Evolutionary conservation across 108 stramenopile species (phyloP).

Genomic region (Discostella pseudostelligera): DNA sequence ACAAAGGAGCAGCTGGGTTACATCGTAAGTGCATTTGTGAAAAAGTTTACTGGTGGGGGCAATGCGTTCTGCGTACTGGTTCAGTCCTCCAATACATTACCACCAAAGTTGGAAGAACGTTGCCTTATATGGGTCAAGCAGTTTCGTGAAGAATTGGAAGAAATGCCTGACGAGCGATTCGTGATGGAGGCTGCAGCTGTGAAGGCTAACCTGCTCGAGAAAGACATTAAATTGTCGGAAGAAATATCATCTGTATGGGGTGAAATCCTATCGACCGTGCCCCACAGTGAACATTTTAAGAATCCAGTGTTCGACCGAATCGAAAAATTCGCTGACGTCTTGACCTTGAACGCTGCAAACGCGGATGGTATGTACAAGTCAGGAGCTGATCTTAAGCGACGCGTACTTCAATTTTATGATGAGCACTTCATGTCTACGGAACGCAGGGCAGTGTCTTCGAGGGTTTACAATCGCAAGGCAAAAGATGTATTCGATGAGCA

Average conservation of each 20-base stretch:
- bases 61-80: slow-evolving; percentile 73
- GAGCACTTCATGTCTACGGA: slow-evolving; percentile 55
- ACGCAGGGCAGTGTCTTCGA: slow-evolving; percentile 62
- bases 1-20: slow-evolving; percentile 90
- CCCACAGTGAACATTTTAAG: slow-evolving; percentile 51
- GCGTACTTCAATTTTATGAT: slow-evolving; percentile 71
- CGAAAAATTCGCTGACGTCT: slow-evolving; percentile 67
- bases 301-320: slow-evolving; percentile 76
- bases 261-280: slow-evolving; percentile 57
- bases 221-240: slow-evolving; percentile 74
- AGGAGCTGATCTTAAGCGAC: slow-evolving; percentile 61
- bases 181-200: slow-evolving; percentile 78
- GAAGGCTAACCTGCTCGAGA: slow-evolving; percentile 72
- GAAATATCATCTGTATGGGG: slow-evolving; percentile 73
- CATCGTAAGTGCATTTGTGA: slow-evolving; percentile 74
- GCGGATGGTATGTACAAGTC: slow-evolving; percentile 33
- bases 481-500: slow-evolving; percentile 63
- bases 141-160: slow-evolving; percentile 78
- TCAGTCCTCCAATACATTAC: slow-evolving; percentile 63
- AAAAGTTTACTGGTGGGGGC: slow-evolving; percentile 70
- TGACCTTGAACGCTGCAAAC: slow-evolving; percentile 36
- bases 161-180: slow-evolving; percentile 64
- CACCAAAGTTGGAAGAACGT: slow-evolving; percentile 70
- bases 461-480: slow-evolving; percentile 71
- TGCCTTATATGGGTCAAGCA: slow-evolving; percentile 69